Percentiles rank a stretch among this genome's conserved stretches.
Conservation (phyloP, 2,329 filamentous ascomycete species). For the Aspergillus sp. region DNA sequence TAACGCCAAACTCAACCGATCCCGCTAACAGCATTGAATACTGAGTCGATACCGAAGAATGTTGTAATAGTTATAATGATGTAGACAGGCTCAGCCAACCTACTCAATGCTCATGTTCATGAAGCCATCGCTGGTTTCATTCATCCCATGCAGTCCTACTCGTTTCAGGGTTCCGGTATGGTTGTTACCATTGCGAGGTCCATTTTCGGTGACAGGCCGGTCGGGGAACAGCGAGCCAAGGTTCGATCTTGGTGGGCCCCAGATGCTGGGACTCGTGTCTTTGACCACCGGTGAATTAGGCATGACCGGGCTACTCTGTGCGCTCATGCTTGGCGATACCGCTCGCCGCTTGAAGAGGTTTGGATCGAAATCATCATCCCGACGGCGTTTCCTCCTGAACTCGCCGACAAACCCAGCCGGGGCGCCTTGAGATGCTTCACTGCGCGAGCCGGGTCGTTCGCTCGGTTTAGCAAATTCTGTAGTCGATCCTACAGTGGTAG, state of each 20-base stretch:
- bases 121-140: constrained; percentile 88
- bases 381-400: constrained; percentile 75
- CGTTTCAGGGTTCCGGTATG: constrained; percentile 51
- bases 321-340: constrained; percentile 87
- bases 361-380: constrained; percentile 89
- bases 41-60: too few species aligned
- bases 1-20: neutral
- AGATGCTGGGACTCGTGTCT: constrained; percentile 60
- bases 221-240: constrained; percentile 52
- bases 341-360: constrained; percentile 86
- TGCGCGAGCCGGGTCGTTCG: constrained; percentile 38
- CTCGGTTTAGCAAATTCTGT: constrained; percentile 36
- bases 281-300: constrained; percentile 77
- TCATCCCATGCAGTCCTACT: constrained; percentile 88
- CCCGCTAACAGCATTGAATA: neutral
- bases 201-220: constrained; percentile 52
- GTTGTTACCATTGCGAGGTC: constrained; percentile 52
- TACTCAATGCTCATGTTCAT: constrained; percentile 98
- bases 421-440: constrained; percentile 45
- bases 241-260: constrained; percentile 70
- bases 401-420: constrained; percentile 64
- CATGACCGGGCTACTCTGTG: constrained; percentile 83
- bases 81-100: constrained; percentile 13
- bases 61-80: neutral
- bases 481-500: constrained; percentile 30